Conservation (phyloP, 345 rosid genomes). For the Citrus australasica region DNA sequence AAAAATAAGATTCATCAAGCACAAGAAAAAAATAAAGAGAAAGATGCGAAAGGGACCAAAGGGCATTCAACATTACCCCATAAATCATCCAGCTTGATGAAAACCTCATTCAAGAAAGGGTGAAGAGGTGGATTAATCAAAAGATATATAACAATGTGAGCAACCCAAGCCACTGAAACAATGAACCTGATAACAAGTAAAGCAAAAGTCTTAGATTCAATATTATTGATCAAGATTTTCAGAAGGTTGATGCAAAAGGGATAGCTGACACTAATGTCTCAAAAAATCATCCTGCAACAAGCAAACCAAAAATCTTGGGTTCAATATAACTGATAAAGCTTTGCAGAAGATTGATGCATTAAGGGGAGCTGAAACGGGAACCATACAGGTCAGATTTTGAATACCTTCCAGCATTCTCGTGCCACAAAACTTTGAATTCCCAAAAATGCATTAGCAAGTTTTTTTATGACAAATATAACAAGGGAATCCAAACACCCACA, state of each 20-base stretch:
- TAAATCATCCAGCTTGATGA: constrained; percentile 87
- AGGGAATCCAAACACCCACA: not conserved
- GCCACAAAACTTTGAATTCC: not conserved
- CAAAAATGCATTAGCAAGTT: not conserved
- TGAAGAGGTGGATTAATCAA: constrained; percentile 84
- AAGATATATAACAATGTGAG: constrained; percentile 84
- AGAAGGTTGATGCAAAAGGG: not conserved
- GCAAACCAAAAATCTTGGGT: not conserved
- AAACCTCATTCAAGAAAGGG: constrained; percentile 91
- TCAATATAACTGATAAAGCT: not conserved
- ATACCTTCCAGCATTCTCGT: not conserved
- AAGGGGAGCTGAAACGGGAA: not conserved
- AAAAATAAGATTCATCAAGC: constrained; percentile 11
- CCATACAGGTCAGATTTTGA: not conserved
- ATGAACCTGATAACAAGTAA: constrained; percentile 51
- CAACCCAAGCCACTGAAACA: constrained; percentile 95
- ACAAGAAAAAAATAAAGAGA: not conserved
- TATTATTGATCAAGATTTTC: not conserved
- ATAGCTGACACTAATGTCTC: constrained; percentile 14
- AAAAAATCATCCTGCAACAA: constrained; percentile 69
- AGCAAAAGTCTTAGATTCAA: not conserved
- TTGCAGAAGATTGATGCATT: not conserved
- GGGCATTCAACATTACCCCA: constrained; percentile 65
- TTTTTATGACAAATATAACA: not conserved
- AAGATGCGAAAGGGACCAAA: constrained; percentile 2